phyloP scores from a whole-genome alignment of 2,329 filamentous ascomycete species.

The Magnaporthiopsis poae region DNA sequence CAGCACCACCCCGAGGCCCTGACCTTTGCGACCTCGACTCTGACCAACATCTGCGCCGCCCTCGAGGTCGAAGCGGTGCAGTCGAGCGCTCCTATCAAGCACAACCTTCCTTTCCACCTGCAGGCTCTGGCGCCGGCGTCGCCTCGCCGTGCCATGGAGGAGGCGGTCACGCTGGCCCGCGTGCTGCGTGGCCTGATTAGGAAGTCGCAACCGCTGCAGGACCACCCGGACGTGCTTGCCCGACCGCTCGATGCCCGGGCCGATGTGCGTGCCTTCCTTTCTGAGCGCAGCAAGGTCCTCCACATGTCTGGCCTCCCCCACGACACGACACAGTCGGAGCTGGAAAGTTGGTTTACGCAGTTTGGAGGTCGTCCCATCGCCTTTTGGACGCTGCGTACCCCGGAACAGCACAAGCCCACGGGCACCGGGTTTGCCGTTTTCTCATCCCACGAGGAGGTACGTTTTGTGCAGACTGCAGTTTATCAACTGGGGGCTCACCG shows the following conservation, averaged over 20 bases:
- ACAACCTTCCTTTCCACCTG: conserved; percentile 94
- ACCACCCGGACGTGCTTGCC: conserved; percentile 88
- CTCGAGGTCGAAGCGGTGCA: conserved; percentile 96
- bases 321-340: conserved; percentile 94
- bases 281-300: conserved; percentile 92
- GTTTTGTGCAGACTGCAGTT: conserved; percentile 26
- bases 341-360: conserved; percentile 99
- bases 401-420: conserved; percentile 98
- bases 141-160: conserved; percentile 91
- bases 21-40: conserved; percentile 87
- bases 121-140: conserved; percentile 93
- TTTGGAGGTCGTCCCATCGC: conserved; percentile 95
- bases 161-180: conserved; percentile 85
- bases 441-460: conserved; percentile 95
- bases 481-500: neutral
- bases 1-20: conserved; percentile 95
- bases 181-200: conserved; percentile 86
- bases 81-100: conserved; percentile 94
- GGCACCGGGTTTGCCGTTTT: conserved; percentile 97
- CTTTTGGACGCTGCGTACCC: conserved; percentile 95
- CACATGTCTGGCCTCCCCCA: conserved; percentile 96
- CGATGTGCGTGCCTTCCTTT: conserved; percentile 89
- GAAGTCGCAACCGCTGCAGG: conserved; percentile 88
- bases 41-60: conserved; percentile 95
- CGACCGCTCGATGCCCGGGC: conserved; percentile 93